Conservation (phyloP, 73 alveolate species). For the Uronychia binucleata region DNA sequence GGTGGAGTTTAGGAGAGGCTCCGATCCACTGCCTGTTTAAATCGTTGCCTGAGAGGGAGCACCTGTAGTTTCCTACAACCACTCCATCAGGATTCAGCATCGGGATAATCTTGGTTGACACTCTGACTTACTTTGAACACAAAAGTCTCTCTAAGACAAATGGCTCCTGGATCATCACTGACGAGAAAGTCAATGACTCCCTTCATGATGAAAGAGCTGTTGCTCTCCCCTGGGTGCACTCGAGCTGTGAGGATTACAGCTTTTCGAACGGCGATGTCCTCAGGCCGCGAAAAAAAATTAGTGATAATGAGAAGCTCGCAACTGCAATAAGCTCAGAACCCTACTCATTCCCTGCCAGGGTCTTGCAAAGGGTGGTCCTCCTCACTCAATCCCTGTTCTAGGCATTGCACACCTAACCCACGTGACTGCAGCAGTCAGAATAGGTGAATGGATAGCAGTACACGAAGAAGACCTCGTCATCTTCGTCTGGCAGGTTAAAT, state of each 20-base stretch:
- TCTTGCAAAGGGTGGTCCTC: constrained; percentile 54
- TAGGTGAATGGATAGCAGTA: constrained; percentile 97
- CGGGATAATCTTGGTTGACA: constrained; percentile 77
- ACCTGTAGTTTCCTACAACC: constrained; percentile 93
- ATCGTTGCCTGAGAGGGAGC: constrained; percentile 93
- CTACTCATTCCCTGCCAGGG: constrained; percentile 58
- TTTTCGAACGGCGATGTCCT: constrained; percentile 71
- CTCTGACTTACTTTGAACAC: constrained; percentile 69
- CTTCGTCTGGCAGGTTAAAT: background rate
- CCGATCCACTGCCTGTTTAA: constrained; percentile 92
- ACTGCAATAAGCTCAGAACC: background rate
- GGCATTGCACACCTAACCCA: constrained; percentile 16
- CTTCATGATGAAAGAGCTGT: constrained; percentile 75
- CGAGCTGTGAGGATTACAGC: constrained; percentile 76
- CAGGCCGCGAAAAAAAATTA: constrained; percentile 57
- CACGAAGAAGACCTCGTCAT: constrained; percentile 79
- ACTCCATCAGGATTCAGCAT: constrained; percentile 99
- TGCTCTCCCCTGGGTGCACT: constrained; percentile 91
- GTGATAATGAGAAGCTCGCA: constrained; percentile 18
- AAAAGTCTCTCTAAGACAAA: constrained; percentile 74
- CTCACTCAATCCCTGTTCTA: constrained; percentile 47
- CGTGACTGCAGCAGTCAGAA: constrained; percentile 32
- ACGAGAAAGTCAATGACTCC: constrained; percentile 76
- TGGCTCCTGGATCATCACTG: constrained; percentile 69
- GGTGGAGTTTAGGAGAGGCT: constrained; percentile 85